These are phyloP conservation scores for Solanum chmielewskii DNA, from an alignment of 257 asterid genomes.

Conservation along the genomic window DNA sequence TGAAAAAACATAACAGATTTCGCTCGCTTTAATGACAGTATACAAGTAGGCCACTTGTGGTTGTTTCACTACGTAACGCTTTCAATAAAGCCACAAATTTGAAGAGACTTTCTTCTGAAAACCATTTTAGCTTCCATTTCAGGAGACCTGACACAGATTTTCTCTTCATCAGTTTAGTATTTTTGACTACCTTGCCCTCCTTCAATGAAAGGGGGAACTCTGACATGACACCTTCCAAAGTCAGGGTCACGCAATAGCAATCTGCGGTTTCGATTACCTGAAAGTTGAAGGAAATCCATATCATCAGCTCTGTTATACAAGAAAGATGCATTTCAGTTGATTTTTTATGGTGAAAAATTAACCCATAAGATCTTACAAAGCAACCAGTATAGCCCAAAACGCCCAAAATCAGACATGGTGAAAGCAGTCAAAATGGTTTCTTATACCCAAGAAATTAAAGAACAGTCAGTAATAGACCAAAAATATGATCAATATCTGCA, in stretches of 20 bases:
- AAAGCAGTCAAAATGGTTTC: neutral
- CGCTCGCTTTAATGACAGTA: neutral
- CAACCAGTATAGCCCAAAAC: neutral
- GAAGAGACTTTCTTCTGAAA: slow-evolving; percentile 17
- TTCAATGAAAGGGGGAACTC: neutral
- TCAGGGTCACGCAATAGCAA: slow-evolving; percentile 13
- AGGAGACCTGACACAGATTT: slow-evolving; percentile 1
- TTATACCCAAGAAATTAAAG: neutral
- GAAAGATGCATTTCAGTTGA: neutral
- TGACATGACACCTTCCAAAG: slow-evolving; percentile 6
- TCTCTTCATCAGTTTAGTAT: neutral
- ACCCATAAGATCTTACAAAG: neutral
- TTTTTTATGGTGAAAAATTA: neutral
- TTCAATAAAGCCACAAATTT: slow-evolving; percentile 28
- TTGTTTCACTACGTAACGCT: slow-evolving; percentile 16
- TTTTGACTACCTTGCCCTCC: slow-evolving; percentile 1
- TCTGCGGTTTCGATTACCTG: slow-evolving; percentile 34
- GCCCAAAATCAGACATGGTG: neutral
- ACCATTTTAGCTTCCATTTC: slow-evolving; percentile 41
- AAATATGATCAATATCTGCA: neutral
- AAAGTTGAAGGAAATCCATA: neutral
- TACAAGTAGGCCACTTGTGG: slow-evolving; percentile 7
- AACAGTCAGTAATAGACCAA: neutral
- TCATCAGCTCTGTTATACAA: neutral
- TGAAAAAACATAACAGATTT: neutral